These are phyloP conservation scores for Comarum palustre DNA, from an alignment of 306 rosid species.

Conservation along the genomic window DNA sequence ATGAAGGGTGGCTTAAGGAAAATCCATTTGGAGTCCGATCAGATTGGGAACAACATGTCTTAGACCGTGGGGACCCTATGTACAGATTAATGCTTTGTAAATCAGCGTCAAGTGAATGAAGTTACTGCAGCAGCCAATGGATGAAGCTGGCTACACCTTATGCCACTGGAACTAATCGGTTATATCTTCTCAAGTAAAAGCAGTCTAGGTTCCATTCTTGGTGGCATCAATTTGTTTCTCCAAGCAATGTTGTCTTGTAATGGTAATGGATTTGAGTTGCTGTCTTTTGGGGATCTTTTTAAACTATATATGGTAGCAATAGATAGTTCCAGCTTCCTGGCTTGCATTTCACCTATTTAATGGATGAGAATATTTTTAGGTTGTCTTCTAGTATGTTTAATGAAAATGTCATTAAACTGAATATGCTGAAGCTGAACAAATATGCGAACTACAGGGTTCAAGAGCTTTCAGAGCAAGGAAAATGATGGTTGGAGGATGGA, in stretches of 20 bases:
- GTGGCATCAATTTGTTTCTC: conserved; percentile 11
- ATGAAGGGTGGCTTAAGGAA: conserved; percentile 67
- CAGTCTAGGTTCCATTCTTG: conserved; percentile 2
- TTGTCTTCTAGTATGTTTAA: not conserved
- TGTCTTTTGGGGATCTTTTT: not conserved
- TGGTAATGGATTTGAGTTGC: not conserved
- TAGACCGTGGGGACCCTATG: conserved; percentile 72
- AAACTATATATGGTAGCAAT: not conserved
- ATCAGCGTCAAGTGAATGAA: conserved; percentile 30
- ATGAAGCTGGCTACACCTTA: conserved; percentile 19
- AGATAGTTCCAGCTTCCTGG: not conserved
- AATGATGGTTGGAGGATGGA: not conserved
- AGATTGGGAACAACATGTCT: conserved; percentile 85
- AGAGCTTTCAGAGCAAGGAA: not conserved
- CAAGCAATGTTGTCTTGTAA: not conserved
- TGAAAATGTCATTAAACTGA: not conserved
- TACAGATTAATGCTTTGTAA: conserved; percentile 68
- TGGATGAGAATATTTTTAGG: not conserved
- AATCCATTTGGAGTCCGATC: conserved; percentile 76
- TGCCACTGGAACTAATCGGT: conserved; percentile 1
- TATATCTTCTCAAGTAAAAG: not conserved
- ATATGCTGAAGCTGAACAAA: not conserved
- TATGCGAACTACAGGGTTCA: not conserved
- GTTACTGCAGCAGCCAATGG: conserved; percentile 14
- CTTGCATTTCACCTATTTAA: not conserved